A percentile compares a stretch with the other conserved stretches of the same genome.
These are phyloP conservation scores for Coemansia furcata DNA, from an alignment of 192 early-diverging fungal species.

Conservation along the genomic window DNA sequence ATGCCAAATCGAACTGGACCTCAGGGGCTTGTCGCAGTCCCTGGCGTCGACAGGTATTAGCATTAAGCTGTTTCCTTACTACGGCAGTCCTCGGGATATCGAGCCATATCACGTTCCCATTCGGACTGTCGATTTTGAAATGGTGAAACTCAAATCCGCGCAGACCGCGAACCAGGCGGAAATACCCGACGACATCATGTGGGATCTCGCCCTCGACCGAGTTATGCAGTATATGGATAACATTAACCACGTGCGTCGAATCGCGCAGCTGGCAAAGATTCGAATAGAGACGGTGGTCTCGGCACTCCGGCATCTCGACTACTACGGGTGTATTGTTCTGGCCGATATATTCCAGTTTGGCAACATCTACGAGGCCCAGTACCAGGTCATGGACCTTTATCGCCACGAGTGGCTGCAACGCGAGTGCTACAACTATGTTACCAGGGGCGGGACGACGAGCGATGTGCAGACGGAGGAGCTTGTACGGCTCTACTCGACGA, in stretches of 20 bases:
- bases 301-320: slow-evolving; percentile 88
- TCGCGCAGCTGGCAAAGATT: slow-evolving; percentile 79
- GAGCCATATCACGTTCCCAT: slow-evolving; percentile 40
- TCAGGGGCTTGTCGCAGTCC: slow-evolving; percentile 38
- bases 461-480: slow-evolving; percentile 66
- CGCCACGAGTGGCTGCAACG: slow-evolving; percentile 61
- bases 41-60: slow-evolving; percentile 36
- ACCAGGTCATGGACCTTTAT: slow-evolving; percentile 55
- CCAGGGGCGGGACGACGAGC: slow-evolving; percentile 33
- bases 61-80: slow-evolving; percentile 50
- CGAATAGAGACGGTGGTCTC: slow-evolving; percentile 69
- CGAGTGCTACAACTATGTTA: slow-evolving; percentile 79
- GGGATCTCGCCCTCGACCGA: slow-evolving; percentile 87
- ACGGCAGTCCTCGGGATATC: slow-evolving; percentile 27
- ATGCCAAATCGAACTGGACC: slow-evolving; percentile 48
- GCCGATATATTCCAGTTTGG: slow-evolving; percentile 95
- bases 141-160: slow-evolving; percentile 32
- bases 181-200: slow-evolving; percentile 68
- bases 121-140: slow-evolving; percentile 35
- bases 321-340: slow-evolving; percentile 88
- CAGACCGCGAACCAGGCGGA: slow-evolving; percentile 62
- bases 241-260: slow-evolving; percentile 75
- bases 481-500: slow-evolving; percentile 73
- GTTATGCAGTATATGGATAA: slow-evolving; percentile 83
- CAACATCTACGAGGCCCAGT: slow-evolving; percentile 73